A percentile compares a stretch with the other conserved stretches of the same genome.
Conservation (phyloP, 768 basidiomycete genomes). For the Trametes elegans region DNA sequence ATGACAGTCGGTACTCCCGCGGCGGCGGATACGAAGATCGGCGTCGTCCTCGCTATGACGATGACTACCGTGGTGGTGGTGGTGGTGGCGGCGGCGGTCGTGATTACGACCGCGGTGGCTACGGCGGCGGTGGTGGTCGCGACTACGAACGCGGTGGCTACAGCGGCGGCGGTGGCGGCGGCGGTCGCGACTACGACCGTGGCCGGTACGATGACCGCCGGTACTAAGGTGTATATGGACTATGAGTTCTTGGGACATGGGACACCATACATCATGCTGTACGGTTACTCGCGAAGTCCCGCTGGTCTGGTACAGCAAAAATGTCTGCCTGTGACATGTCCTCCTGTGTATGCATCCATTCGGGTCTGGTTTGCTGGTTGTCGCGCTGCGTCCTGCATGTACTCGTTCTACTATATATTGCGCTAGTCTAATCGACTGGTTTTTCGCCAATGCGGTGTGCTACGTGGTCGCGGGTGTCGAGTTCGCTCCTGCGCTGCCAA, state of each 20-base stretch:
- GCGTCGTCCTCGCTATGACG: slow-evolving; percentile 50
- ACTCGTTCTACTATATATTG: neutral
- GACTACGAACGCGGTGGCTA: slow-evolving; percentile 31
- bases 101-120: slow-evolving; percentile 37
- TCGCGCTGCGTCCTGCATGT: slow-evolving; percentile 7
- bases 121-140: slow-evolving; percentile 37
- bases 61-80: slow-evolving; percentile 35
- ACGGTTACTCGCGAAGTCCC: neutral
- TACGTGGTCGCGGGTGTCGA: too few relatives aligned
- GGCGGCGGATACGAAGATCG: slow-evolving; percentile 42
- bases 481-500: slow-evolving; percentile 41
- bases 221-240: slow-evolving; percentile 31
- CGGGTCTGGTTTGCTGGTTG: neutral
- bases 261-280: neutral
- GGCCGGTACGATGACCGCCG: slow-evolving; percentile 45
- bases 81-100: slow-evolving; percentile 19
- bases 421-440: neutral
- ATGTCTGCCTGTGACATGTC: neutral
- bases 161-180: slow-evolving; percentile 30
- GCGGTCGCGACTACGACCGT: slow-evolving; percentile 35
- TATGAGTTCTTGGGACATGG: neutral
- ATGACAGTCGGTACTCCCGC: slow-evolving; percentile 82
- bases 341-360: neutral
- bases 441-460: neutral
- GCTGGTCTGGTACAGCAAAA: neutral